Conservation (phyloP, 768 basidiomycete species). For the Dendrothele bispora region DNA sequence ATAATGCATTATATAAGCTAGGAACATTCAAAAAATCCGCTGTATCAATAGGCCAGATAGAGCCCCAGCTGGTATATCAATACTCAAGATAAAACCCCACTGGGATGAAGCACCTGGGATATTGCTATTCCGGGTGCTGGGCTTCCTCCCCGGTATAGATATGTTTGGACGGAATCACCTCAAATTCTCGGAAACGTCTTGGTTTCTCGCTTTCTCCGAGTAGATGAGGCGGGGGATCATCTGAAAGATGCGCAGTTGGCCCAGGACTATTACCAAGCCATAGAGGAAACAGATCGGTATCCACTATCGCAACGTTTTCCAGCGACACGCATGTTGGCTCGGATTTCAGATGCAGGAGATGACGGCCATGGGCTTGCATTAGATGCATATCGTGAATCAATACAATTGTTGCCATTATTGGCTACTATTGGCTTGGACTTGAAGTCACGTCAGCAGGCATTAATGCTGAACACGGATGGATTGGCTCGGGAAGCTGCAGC, state of each 20-base stretch:
- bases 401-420: slow-evolving; percentile 20
- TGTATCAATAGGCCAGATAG: too few species aligned
- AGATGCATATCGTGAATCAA: slow-evolving; percentile 25
- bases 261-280: slow-evolving; percentile 17
- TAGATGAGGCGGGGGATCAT: slow-evolving; percentile 1
- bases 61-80: too few species aligned
- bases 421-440: slow-evolving; percentile 16
- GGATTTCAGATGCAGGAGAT: too few species aligned
- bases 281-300: slow-evolving; percentile 11
- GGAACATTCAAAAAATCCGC: too few species aligned
- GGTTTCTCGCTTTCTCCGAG: slow-evolving; percentile 13
- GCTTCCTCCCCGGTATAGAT: too few species aligned
- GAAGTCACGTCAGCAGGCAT: slow-evolving; percentile 16
- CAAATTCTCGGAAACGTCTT: slow-evolving; percentile 6
- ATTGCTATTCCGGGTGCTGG: too few species aligned
- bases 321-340: too few species aligned
- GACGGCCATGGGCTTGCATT: too few species aligned
- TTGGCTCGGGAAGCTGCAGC: slow-evolving; percentile 27
- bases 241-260: slow-evolving; percentile 20
- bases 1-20: too few species aligned
- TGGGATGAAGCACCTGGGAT: too few species aligned
- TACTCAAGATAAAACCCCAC: too few species aligned
- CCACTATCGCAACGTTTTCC: slow-evolving; percentile 15
- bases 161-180: too few species aligned
- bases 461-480: slow-evolving; percentile 10